phyloP scores from a whole-genome alignment of 257 asterid genomes.

The Penstemon davidsonii region DNA sequence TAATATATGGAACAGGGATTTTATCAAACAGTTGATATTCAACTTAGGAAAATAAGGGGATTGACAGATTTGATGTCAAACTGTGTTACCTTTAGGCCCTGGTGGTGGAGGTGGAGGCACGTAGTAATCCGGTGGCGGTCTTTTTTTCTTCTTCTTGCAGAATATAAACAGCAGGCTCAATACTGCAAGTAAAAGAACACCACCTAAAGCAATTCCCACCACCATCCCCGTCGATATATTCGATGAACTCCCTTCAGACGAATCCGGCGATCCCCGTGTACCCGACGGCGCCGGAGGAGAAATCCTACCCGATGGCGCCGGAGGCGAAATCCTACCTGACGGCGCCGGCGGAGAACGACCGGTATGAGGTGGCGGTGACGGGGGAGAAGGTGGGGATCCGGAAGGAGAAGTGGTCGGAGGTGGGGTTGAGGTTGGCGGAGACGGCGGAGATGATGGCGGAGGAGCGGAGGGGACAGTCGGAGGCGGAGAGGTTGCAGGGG shows the following conservation, averaged over 20 bases:
- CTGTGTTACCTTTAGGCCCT: constrained; percentile 57
- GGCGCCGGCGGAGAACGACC: constrained; percentile 1
- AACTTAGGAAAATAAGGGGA: too few relatives aligned
- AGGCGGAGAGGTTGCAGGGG: constrained; percentile 36
- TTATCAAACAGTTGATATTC: background rate
- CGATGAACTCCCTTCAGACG: constrained; percentile 26
- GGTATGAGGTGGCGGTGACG: constrained; percentile 3
- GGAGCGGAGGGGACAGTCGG: constrained; percentile 34
- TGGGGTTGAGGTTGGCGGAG: constrained; percentile 31
- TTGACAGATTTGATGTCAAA: background rate
- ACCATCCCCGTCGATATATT: constrained; percentile 46
- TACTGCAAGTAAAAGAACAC: constrained; percentile 51
- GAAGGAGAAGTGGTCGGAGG: constrained; percentile 31
- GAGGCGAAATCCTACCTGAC: background rate
- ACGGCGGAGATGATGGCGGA: constrained; percentile 25
- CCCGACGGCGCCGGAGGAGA: constrained; percentile 37
- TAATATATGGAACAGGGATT: too few relatives aligned
- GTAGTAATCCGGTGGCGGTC: constrained; percentile 45
- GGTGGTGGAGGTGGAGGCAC: constrained; percentile 51
- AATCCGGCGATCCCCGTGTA: constrained; percentile 30
- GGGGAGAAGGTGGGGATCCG: constrained; percentile 28
- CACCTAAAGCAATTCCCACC: constrained; percentile 71
- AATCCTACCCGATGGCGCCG: constrained; percentile 31
- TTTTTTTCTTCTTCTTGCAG: constrained; percentile 70
- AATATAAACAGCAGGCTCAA: constrained; percentile 48